These are phyloP conservation scores for Cordyceps javanica DNA, from an alignment of 2,329 filamentous ascomycete species.

Conservation along the genomic window DNA sequence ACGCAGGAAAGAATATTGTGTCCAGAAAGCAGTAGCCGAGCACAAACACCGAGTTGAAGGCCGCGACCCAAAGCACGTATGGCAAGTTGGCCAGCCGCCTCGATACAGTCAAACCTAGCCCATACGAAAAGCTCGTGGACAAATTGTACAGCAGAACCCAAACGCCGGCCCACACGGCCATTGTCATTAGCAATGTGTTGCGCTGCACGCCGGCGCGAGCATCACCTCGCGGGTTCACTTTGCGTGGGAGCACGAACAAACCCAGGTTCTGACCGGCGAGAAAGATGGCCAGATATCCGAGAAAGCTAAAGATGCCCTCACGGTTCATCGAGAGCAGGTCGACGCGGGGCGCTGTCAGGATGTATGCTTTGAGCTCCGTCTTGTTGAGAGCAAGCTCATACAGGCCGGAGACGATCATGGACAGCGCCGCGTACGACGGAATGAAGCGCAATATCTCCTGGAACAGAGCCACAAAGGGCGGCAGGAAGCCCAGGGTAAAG, in stretches of 20 bases:
- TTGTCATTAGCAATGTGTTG: slow-evolving; percentile 53
- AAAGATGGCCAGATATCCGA: slow-evolving; percentile 92
- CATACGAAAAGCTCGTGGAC: slow-evolving; percentile 61
- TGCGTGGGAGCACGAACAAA: slow-evolving; percentile 66
- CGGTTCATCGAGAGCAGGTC: slow-evolving; percentile 83
- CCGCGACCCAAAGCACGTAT: slow-evolving; percentile 87
- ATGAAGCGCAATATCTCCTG: slow-evolving; percentile 64
- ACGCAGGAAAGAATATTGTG: slow-evolving; percentile 66
- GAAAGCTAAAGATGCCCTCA: slow-evolving; percentile 91
- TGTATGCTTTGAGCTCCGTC: slow-evolving; percentile 73
- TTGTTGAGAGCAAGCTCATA: slow-evolving; percentile 75
- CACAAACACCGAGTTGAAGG: slow-evolving; percentile 83
- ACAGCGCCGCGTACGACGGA: slow-evolving; percentile 71
- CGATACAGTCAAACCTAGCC: slow-evolving; percentile 71
- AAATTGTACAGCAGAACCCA: slow-evolving; percentile 69
- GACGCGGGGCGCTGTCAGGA: slow-evolving; percentile 73
- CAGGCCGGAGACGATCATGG: slow-evolving; percentile 57
- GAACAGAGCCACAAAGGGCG: slow-evolving; percentile 81
- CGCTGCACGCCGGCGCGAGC: slow-evolving; percentile 41
- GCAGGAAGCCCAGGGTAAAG: slow-evolving; percentile 85
- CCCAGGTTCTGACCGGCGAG: slow-evolving; percentile 81
- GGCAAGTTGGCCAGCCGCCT: slow-evolving; percentile 87
- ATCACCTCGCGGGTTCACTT: slow-evolving; percentile 37
- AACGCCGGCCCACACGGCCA: slow-evolving; percentile 57
- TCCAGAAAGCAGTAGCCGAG: slow-evolving; percentile 74